phyloP scores from a whole-genome alignment of 2,329 filamentous ascomycete species.

The Nemania abortiva region DNA sequence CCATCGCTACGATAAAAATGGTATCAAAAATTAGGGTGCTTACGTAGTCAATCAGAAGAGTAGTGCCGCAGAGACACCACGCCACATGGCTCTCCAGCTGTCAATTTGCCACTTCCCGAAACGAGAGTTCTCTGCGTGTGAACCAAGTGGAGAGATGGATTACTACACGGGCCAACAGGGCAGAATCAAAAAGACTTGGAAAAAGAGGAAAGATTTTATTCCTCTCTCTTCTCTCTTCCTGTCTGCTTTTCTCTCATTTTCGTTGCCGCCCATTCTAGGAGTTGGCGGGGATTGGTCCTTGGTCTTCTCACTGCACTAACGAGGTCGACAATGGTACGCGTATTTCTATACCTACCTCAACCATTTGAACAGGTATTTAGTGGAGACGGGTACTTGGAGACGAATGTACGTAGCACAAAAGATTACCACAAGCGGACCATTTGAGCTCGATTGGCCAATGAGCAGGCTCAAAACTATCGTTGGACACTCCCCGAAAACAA shows the following conservation, averaged over 20 bases:
- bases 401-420: slow-evolving; percentile 31
- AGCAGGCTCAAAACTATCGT: slow-evolving; percentile 16
- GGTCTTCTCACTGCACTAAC: slow-evolving; percentile 1
- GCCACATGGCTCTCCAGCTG: background rate
- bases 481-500: slow-evolving; percentile 17
- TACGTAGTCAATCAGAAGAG: slow-evolving; percentile 1
- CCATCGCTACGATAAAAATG: background rate
- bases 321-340: background rate
- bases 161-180: background rate
- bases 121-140: background rate
- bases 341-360: background rate
- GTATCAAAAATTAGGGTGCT: background rate
- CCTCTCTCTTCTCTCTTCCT: background rate
- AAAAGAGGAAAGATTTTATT: background rate
- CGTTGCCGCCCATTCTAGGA: background rate
- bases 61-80: background rate
- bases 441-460: slow-evolving; percentile 36
- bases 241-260: background rate
- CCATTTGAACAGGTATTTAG: slow-evolving; percentile 29
- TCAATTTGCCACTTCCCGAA: slow-evolving; percentile 8
- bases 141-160: background rate
- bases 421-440: slow-evolving; percentile 43
- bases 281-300: slow-evolving; percentile 1
- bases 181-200: slow-evolving; percentile 11
- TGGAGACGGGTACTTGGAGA: slow-evolving; percentile 39